Evolutionary conservation across 2,329 filamentous ascomycete genomes (phyloP), one percentile per base, ranked within the genome.

Genomic region (Cladobotryum protrusum): DNA sequence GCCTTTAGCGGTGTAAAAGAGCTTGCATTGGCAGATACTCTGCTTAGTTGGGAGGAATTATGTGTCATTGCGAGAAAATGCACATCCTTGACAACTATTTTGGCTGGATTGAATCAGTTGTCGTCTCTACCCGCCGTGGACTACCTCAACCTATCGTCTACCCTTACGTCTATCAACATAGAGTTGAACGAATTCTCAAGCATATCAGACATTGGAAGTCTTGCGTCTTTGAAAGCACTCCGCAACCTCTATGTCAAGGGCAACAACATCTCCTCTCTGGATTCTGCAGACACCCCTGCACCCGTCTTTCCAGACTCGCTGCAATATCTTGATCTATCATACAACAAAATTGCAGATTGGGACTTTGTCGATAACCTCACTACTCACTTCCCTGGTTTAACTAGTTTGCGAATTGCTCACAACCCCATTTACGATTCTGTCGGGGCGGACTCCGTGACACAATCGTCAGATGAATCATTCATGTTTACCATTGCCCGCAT

Each of bases 401-500:
- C 72, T 12, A 83, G 82, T 33, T 78, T 99, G 36, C 86, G 91
- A 14, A 81, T 96, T 54, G 83, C 88, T 5, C 85, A 90, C 63
- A 97, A 97, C 58, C 91, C 92, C 4, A 76, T 97, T 18, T 95
- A 89, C 67, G 74, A 84, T 48, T 70, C 75, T 55, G 73, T 65
- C 20, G 70, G 70, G 56, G 63, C 59, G 44, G 73, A 61, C n/a
- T 63, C 70, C 47, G 72, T 70, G 48, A 67, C 71, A 19, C 68
- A 77, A 20, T 78, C 76, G 5, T 76, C 85, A 1, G 89, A 95
- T 48, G 88, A 95, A 61, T 86, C 87, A 1, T 92, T 90, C 70
- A 95, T 96, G 87, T 77, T 96, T 43, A 89, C 88, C 1, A 73
- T 95, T 20, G 88, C 85, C 24, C 86, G 90, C 2, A 73, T 96